Evolutionary conservation across 2,329 filamentous ascomycete species (phyloP), one percentile per base, ranked within the genome.

Genomic region (Zasmidium citrigriseum): DNA sequence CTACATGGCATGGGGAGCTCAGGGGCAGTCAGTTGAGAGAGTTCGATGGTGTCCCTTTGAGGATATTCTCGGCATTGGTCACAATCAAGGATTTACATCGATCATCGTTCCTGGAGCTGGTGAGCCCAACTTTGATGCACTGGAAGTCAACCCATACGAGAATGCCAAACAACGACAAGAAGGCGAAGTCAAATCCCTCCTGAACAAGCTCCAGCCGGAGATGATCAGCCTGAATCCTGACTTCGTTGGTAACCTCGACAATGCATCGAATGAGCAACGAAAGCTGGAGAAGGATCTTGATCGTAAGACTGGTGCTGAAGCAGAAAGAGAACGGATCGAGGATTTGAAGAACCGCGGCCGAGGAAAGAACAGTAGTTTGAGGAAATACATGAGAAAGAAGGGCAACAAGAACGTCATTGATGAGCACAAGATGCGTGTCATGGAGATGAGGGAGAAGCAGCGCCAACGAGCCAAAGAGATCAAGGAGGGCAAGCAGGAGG

Each of bases 201-300:
- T 99, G 68, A 96, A 96, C 82, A 99, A 99, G 80, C 82, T 99
- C 49, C 87, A 93, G 70, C 93, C 95, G 2, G 93, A 96, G 72
- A 99, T 98, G 91, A 99, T 99, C 63, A 90, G 91, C 1, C 81
- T 99, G 21, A 89, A 99, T 72, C 93, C 95, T 66, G 89, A 95
- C 75, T 96, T 92, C 72, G 86, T 99, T 68, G 95, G 95, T 55
- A 91, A 87, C 66, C 82, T 99, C 27, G 93, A 99, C 72, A 80
- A 92, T 57, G 85, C 90, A 52, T 91, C 89, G 34, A 86, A 93
- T 60, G 83, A 90, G 77, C 88, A 95, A 78, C 83, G 88, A 50
- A 83, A 86, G 70, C 86, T 86, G 23, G 91, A 96, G 69, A 87
- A 85, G 70, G 89, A 96, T 71, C 82, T 96, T 44, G 93, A 98